Evolutionary conservation across 1,284 basidiomycete genomes (phyloP), one percentile per base, ranked within the genome.

Genomic region (Puccinia triticina): DNA sequence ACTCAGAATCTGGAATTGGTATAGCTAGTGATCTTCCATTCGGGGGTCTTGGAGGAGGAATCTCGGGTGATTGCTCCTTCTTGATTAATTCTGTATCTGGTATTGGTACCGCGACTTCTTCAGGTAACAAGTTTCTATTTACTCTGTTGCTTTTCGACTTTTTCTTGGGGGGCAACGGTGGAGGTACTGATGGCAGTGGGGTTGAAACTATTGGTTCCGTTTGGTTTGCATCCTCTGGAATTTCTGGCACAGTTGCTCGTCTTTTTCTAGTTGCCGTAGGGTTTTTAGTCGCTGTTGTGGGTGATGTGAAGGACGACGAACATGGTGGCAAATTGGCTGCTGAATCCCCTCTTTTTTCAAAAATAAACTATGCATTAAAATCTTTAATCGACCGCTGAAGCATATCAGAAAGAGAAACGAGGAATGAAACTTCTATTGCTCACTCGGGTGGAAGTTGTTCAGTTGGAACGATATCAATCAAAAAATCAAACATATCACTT

Each of bases 401-500:
- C 21, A 21, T 12, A 77, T 61, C 26, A 16, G 59, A 77, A 34
- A 34, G 26, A 64, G 23, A 40, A 43, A 57, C 16, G 46, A n/a
- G 32, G 34, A 53, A 74, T 48, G 21, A 32, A 8, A 37, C 18
- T 34, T 66, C 40, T n/a, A 37, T 50, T 14, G 21, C 61, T 66
- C 55, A 67, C 32, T 37, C 48, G 37, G 73, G 18, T 14, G 67
- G 32, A 50, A 71, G 48, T 66, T 86, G 85, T 61, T 85, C 84
- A 67, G 85, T 61, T 14, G 86, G 85, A 14, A 87, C 85, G 53
- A 87, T 84, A 74, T 87, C 86, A 69, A 87, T 86, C 69, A 87
- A 82, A 61, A 87, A 87, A 72, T 87, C 86, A 59, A 87, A 87
- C 74, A 86, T 82, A 71, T 87, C 86, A 40, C 85, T 86, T 32